These are phyloP conservation scores for Suhomyces bolitotheri DNA, from an alignment of 1,139 yeast species.

Conservation along the genomic window DNA sequence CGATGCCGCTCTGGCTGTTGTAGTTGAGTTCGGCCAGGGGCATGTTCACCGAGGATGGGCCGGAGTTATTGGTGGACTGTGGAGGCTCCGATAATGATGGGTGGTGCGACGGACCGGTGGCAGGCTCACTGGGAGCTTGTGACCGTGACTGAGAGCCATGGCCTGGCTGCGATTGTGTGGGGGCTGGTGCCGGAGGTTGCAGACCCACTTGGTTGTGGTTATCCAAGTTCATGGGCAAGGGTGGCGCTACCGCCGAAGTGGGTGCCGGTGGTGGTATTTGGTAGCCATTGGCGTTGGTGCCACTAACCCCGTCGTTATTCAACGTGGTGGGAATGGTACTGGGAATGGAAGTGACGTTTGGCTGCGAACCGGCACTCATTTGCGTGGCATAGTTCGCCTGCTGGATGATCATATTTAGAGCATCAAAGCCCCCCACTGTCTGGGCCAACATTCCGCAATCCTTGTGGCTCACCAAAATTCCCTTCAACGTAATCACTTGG, in stretches of 20 bases:
- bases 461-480: slow-evolving; percentile 39
- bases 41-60: slow-evolving; percentile 13
- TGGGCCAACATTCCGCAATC: slow-evolving; percentile 38
- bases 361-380: slow-evolving; percentile 20
- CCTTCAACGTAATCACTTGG: slow-evolving; percentile 54
- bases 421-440: slow-evolving; percentile 42
- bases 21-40: slow-evolving; percentile 7
- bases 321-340: slow-evolving; percentile 37
- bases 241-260: slow-evolving; percentile 9
- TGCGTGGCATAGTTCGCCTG: slow-evolving; percentile 34
- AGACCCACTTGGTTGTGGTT: too few species aligned
- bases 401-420: slow-evolving; percentile 33
- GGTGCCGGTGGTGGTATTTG: slow-evolving; percentile 14
- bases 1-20: slow-evolving; percentile 6
- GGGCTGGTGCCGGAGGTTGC: slow-evolving; percentile 2
- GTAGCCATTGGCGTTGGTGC: slow-evolving; percentile 3
- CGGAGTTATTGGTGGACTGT: slow-evolving; percentile 14
- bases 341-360: slow-evolving; percentile 28
- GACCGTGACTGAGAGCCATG: too few species aligned
- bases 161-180: slow-evolving; percentile 1
- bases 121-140: too few species aligned
- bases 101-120: too few species aligned
- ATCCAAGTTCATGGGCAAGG: slow-evolving; percentile 8
- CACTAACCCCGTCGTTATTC: slow-evolving; percentile 13
- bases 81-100: background rate